A percentile compares a stretch with the other conserved stretches of the same genome.
These are phyloP conservation scores for Sophora flavescens DNA, from an alignment of 306 rosid species.

Conservation along the genomic window DNA sequence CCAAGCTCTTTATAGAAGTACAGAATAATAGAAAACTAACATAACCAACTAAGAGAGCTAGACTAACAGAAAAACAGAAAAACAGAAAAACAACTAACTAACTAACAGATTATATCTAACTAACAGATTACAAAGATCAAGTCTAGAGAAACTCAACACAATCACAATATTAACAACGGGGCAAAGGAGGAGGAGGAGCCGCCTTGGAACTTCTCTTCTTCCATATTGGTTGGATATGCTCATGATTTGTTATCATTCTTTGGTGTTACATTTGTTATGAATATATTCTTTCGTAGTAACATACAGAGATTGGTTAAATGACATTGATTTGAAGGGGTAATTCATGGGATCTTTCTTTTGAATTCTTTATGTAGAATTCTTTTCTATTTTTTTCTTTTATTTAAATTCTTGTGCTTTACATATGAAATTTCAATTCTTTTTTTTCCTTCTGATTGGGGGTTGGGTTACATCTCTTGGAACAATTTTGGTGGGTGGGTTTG, in stretches of 20 bases:
- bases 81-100: no score
- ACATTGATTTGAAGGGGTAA: neutral
- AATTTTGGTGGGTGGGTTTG: conserved; percentile 56
- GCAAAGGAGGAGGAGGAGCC: conserved; percentile 30
- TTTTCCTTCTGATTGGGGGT: conserved; percentile 29
- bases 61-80: no score
- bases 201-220: conserved; percentile 55
- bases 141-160: no score
- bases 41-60: no score
- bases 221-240: conserved; percentile 58
- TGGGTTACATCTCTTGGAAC: conserved; percentile 57
- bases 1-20: no score
- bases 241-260: conserved; percentile 61
- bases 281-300: conserved; percentile 57
- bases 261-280: conserved; percentile 46
- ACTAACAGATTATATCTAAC: no score
- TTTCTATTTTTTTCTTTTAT: conserved; percentile 14
- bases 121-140: no score
- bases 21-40: no score
- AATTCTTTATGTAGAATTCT: no score
- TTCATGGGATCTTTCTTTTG: neutral
- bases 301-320: conserved; percentile 62
- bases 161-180: neutral
- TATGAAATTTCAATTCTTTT: conserved; percentile 46
- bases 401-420: conserved; percentile 35